Evolutionary conservation across 306 rosid genomes (phyloP).

Genomic region (Citrullus colocynthis): DNA sequence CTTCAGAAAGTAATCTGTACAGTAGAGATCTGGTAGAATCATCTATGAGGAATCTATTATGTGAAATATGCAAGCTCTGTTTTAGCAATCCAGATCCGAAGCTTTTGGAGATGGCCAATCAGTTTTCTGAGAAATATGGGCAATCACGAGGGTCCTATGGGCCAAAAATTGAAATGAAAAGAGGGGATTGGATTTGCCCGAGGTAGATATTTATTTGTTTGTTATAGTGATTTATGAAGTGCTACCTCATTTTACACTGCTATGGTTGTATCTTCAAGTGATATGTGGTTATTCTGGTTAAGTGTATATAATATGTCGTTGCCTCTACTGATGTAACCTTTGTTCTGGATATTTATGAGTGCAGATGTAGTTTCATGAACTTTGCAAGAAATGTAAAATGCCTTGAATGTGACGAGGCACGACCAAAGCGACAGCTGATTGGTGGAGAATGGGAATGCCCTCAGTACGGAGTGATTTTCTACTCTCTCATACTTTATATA

Average conservation of each 20-base stretch:
- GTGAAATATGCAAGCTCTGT: constrained; percentile 53
- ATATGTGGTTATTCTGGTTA: background rate
- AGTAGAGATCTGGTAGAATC: constrained; percentile 52
- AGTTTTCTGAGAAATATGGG: constrained; percentile 29
- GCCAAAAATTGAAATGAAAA: constrained; percentile 74
- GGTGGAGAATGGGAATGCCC: constrained; percentile 99
- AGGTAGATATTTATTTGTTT: constrained; percentile 32
- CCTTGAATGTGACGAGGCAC: constrained; percentile 81
- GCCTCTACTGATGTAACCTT: background rate
- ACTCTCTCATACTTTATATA: background rate
- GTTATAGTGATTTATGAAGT: background rate
- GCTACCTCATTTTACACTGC: background rate
- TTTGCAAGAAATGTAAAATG: constrained; percentile 80
- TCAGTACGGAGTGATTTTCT: constrained; percentile 48
- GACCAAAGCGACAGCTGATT: constrained; percentile 71
- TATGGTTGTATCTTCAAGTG: constrained; percentile 5
- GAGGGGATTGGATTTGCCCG: constrained; percentile 88
- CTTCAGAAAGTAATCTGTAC: constrained; percentile 36
- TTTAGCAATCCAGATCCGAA: constrained; percentile 34
- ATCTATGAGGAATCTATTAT: constrained; percentile 52
- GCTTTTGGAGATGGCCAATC: constrained; percentile 26
- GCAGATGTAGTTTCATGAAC: constrained; percentile 94
- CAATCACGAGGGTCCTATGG: constrained; percentile 19
- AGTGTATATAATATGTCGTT: background rate
- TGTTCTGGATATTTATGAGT: constrained; percentile 16